A percentile compares a stretch with the other conserved stretches of the same genome.
Conservation (phyloP, 23 red algal genomes). For the Agarophyton chilense region DNA sequence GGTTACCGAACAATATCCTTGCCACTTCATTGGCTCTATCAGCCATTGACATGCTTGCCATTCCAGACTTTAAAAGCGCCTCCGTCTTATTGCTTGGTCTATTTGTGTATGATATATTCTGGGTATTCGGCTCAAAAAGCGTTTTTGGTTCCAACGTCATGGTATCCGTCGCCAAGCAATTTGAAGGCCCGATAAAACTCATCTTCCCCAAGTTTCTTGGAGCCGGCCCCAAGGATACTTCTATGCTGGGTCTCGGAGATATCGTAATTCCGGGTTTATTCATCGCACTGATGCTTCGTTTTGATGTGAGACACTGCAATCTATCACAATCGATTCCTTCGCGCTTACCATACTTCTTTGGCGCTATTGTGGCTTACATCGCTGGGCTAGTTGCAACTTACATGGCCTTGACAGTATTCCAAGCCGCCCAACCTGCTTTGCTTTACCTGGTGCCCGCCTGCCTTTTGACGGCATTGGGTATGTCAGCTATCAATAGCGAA, state of each 20-base stretch:
- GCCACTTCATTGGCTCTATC: constrained; percentile 70
- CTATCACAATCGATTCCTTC: background rate
- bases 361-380: constrained; percentile 65
- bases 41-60: constrained; percentile 83
- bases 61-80: constrained; percentile 80
- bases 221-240: constrained; percentile 61
- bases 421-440: constrained; percentile 90
- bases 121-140: constrained; percentile 92
- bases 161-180: constrained; percentile 89
- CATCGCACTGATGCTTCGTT: constrained; percentile 88
- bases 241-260: constrained; percentile 95
- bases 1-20: constrained; percentile 88
- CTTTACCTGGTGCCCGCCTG: constrained; percentile 84
- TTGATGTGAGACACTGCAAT: constrained; percentile 68
- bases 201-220: constrained; percentile 64
- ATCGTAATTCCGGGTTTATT: constrained; percentile 96
- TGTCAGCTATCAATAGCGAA: constrained; percentile 65
- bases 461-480: constrained; percentile 53
- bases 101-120: constrained; percentile 96
- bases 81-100: constrained; percentile 78
- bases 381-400: constrained; percentile 72
- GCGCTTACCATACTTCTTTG: constrained; percentile 66
- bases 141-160: constrained; percentile 96
- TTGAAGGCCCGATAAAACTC: constrained; percentile 95
- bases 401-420: constrained; percentile 65